A percentile compares a stretch with the other conserved stretches of the same genome.
phyloP scores from a whole-genome alignment of 768 basidiomycete genomes.

The Postia placenta region DNA sequence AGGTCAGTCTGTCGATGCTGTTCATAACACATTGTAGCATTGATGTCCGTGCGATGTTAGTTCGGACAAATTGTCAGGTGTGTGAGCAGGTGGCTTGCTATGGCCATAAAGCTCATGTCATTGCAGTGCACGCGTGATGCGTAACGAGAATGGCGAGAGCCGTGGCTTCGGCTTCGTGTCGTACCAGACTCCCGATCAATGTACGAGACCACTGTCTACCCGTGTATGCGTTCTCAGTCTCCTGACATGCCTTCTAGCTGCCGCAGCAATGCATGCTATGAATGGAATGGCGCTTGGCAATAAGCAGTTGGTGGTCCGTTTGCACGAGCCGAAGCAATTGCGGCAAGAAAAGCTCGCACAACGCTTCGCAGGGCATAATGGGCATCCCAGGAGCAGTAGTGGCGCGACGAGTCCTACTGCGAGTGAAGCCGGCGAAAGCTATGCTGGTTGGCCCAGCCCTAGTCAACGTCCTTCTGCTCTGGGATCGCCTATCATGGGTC shows the following conservation, averaged over 20 bases:
- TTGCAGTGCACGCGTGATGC: constrained; percentile 86
- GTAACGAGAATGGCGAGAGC: constrained; percentile 73
- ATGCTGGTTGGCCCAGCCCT: constrained; percentile 69
- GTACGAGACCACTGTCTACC: constrained; percentile 28
- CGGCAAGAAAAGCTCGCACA: constrained; percentile 85
- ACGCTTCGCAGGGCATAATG: constrained; percentile 68
- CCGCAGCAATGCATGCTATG: constrained; percentile 73
- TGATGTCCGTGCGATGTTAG: constrained; percentile 30
- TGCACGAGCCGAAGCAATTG: constrained; percentile 90
- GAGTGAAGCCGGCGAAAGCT: constrained; percentile 77
- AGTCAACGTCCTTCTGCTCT: constrained; percentile 46
- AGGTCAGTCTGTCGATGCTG: constrained; percentile 37
- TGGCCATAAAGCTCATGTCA: not conserved
- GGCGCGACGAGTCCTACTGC: constrained; percentile 83
- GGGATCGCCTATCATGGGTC: constrained; percentile 48
- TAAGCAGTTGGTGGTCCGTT: constrained; percentile 78
- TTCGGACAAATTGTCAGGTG: constrained; percentile 90
- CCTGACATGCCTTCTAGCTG: constrained; percentile 37
- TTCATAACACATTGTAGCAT: not conserved
- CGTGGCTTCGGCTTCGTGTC: constrained; percentile 92
- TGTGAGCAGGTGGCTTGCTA: not conserved
- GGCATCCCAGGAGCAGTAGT: constrained; percentile 73
- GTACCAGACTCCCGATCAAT: constrained; percentile 78
- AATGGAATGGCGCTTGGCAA: constrained; percentile 66
- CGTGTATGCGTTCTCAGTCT: too few species aligned